phyloP scores from a whole-genome alignment of 202 grass and related monocot species.

The Saccharum hybrid region DNA sequence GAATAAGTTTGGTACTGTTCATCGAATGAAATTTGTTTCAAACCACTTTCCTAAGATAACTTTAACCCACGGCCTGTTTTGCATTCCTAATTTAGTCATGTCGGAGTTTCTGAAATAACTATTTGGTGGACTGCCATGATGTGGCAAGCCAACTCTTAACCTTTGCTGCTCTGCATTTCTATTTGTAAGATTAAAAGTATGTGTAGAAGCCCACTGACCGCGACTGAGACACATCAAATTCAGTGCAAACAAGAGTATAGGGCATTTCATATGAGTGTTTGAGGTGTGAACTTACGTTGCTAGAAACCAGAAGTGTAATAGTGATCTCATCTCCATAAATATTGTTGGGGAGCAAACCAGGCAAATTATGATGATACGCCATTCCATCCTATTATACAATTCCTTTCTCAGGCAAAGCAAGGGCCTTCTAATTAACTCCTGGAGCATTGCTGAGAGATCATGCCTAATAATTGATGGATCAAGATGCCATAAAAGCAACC shows the following conservation, averaged over 20 bases:
- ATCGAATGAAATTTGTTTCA: background rate
- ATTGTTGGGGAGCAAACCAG: slow-evolving; percentile 68
- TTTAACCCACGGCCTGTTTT: background rate
- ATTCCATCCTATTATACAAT: slow-evolving; percentile 59
- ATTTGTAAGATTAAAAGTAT: slow-evolving; percentile 21
- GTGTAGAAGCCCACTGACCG: slow-evolving; percentile 18
- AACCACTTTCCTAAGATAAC: slow-evolving; percentile 26
- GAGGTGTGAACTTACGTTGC: slow-evolving; percentile 62
- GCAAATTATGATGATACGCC: slow-evolving; percentile 70
- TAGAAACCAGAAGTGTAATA: slow-evolving; percentile 78
- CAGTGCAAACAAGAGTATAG: background rate
- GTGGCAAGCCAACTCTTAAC: background rate
- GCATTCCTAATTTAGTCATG: background rate
- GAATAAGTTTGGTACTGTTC: background rate
- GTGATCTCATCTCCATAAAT: slow-evolving; percentile 65
- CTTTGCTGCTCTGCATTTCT: slow-evolving; percentile 7
- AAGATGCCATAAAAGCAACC: slow-evolving; percentile 72
- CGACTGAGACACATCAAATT: slow-evolving; percentile 31
- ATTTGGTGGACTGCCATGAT: background rate
- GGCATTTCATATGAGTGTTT: slow-evolving; percentile 20
- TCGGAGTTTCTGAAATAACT: background rate
- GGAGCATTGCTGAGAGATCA: slow-evolving; percentile 71
- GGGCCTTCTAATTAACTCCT: slow-evolving; percentile 62
- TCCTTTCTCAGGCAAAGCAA: slow-evolving; percentile 83
- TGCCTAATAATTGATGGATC: slow-evolving; percentile 72